Percentiles rank a stretch among this genome's conserved stretches.
Evolutionary conservation across 1,284 basidiomycete genomes (phyloP).

Genomic region (Cerioporus squamosus): DNA sequence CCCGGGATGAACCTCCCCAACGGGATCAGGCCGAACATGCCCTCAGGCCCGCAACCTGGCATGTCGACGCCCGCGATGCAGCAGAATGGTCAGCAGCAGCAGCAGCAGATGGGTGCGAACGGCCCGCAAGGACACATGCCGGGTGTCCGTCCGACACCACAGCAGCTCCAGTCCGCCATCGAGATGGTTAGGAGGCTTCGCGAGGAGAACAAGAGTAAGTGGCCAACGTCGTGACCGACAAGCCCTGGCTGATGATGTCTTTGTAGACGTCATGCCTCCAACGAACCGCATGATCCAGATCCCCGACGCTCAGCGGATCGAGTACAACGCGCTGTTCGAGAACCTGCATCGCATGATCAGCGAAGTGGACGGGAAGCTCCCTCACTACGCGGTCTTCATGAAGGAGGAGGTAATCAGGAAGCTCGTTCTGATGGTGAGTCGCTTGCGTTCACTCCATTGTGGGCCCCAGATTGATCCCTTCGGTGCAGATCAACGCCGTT

Average conservation of each 20-base stretch:
- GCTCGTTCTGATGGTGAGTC: constrained; percentile 57
- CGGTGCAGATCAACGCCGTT: constrained; percentile 51
- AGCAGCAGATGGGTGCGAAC: not conserved
- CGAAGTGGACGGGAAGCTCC: constrained; percentile 56
- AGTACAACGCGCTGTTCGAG: constrained; percentile 56
- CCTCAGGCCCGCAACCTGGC: not conserved
- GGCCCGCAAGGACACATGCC: not conserved
- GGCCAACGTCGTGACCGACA: not conserved
- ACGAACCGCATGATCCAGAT: constrained; percentile 28
- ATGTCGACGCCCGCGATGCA: constrained; percentile 4
- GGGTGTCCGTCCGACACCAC: constrained; percentile 32
- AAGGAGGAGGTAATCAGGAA: constrained; percentile 51
- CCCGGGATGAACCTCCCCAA: constrained; percentile 9
- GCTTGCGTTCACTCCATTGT: no score
- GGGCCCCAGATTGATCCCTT: not conserved
- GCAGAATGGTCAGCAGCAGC: constrained; percentile 7
- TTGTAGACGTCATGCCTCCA: no score
- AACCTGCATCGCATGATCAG: constrained; percentile 44
- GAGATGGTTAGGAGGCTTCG: constrained; percentile 39
- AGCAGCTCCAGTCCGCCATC: constrained; percentile 36
- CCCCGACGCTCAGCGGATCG: constrained; percentile 53
- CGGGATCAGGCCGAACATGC: not conserved
- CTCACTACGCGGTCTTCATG: constrained; percentile 47
- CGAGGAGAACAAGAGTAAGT: constrained; percentile 23
- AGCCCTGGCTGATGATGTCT: no score